phyloP scores from a whole-genome alignment of 2,329 filamentous ascomycete genomes.

The Claviceps africana region DNA sequence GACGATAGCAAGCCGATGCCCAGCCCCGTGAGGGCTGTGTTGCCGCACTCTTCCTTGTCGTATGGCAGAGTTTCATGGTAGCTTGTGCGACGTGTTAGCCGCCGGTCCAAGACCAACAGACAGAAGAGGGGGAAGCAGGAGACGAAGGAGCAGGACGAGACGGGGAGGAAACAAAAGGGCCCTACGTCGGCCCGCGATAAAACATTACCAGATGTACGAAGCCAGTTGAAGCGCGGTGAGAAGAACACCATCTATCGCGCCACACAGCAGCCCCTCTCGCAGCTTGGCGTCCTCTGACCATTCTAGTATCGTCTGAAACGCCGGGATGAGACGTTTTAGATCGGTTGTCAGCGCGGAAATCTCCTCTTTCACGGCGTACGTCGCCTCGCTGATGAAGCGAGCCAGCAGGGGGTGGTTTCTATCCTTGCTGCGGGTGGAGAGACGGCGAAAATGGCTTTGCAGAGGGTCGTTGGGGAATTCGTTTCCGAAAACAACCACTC shows the following conservation, averaged over 20 bases:
- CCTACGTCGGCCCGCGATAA: slow-evolving; percentile 4
- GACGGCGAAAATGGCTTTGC: not conserved
- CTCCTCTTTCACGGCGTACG: not conserved
- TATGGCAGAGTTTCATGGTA: not conserved
- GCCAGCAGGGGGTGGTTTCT: not conserved
- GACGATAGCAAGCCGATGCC: slow-evolving; percentile 30
- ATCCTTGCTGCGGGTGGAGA: slow-evolving; percentile 1
- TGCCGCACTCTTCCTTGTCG: not conserved
- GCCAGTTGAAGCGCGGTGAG: slow-evolving; percentile 26
- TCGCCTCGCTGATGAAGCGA: slow-evolving; percentile 2
- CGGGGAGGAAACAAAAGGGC: too few relatives aligned
- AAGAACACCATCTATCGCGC: slow-evolving; percentile 29
- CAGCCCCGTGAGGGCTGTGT: slow-evolving; percentile 21
- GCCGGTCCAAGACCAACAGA: too few relatives aligned
- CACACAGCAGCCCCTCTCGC: slow-evolving; percentile 26
- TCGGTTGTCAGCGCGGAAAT: not conserved
- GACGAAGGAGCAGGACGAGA: too few relatives aligned
- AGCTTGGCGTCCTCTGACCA: slow-evolving; percentile 20
- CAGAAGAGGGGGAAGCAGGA: not conserved
- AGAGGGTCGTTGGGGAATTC: slow-evolving; percentile 3
- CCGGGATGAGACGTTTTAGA: slow-evolving; percentile 17
- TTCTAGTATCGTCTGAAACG: slow-evolving; percentile 23
- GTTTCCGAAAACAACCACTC: not conserved
- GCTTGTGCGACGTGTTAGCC: not conserved
- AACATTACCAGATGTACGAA: slow-evolving; percentile 27